Conservation (phyloP, 2,329 filamentous ascomycete genomes). For the Lachnellula subtilissima region DNA sequence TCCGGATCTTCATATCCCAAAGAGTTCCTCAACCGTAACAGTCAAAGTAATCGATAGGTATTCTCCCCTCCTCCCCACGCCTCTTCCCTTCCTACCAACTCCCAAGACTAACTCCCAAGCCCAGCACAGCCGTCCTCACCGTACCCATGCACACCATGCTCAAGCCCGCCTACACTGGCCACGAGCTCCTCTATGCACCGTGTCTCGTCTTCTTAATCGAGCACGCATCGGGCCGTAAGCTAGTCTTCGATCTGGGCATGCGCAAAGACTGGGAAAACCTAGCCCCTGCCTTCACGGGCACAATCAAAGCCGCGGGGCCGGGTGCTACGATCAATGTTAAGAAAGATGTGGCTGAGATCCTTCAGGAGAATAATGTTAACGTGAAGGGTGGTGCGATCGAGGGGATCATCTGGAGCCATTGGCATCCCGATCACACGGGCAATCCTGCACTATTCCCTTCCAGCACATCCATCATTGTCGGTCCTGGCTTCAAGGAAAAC, state of each 20-base stretch:
- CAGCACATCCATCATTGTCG: conserved; percentile 44
- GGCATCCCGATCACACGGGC: conserved; percentile 48
- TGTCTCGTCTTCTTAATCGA: conserved; percentile 18
- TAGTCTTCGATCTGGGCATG: conserved; percentile 30
- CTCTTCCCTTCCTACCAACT: background rate
- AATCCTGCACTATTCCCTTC: conserved; percentile 42
- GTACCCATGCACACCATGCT: background rate
- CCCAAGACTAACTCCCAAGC: background rate
- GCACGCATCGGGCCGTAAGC: conserved; percentile 2
- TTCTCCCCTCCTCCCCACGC: background rate
- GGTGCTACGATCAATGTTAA: conserved; percentile 19
- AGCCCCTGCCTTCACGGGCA: conserved; percentile 20
- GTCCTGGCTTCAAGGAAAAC: conserved; percentile 43
- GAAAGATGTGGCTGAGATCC: conserved; percentile 31
- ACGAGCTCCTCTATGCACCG: background rate
- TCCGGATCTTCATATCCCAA: background rate
- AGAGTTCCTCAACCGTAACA: background rate
- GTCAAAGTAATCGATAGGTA: background rate
- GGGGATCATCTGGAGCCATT: conserved; percentile 39
- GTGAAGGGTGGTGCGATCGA: conserved; percentile 29
- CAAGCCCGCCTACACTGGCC: background rate
- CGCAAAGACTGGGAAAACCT: conserved; percentile 31
- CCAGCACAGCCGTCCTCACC: background rate
- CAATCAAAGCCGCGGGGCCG: conserved; percentile 19
- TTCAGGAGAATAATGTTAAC: conserved; percentile 32